Base-by-base conservation (phyloP, 2,329 filamentous ascomycete genomes). In the Pseudocercospora pini-densiflorae region DNA sequence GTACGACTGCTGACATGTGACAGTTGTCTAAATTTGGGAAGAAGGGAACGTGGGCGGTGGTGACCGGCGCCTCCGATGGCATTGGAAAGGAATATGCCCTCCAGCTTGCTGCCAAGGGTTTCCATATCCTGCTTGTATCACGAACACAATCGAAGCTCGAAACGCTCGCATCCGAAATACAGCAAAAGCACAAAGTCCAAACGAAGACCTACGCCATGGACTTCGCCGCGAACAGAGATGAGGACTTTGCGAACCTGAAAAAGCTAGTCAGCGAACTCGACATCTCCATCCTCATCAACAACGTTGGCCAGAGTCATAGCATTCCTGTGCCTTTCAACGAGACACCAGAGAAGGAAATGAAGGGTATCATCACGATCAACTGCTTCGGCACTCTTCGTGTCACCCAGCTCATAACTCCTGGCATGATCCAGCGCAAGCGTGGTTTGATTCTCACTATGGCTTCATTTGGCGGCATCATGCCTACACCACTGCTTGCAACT, bases 371-470 rank as follows among this genome's bases (percentile, higher is more conserved):
- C 80, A 94, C 90, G 60, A 94, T 99, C 86, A 99, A 99, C 83
- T 97, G 94, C 81, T 83, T 91, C 68, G 94, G 91, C 51, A 99
- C 95, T 0, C 86, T 99, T 40, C 91, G 92, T 77, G 90, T 94
- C 61, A 99, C 95, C 0, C 90, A 94, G 78, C 85, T 94, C 58
- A 85, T 99, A 49, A 90, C 91, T 0, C 94, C 95, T 0, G 89
- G 91, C 67, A 93, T 99, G 88, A 87, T 92, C 67, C 85, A 90
- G 78, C 91, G 94, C 75, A 93, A 92, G 81, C 89, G 89, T 64
- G 95, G 96, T 24, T 85, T 99, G 40, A 93, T 99, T 75, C 84
- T 99, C 63, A 99, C 94, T 65, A 97, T 99, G 94, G 95, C 94
- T 55, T 97, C 94, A 10, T 97, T 98, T 77, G 95, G 91, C 68